Evolutionary conservation across 2,329 filamentous ascomycete genomes (phyloP), one percentile per base, ranked within the genome.

Genomic region (Colletotrichum tabaci): DNA sequence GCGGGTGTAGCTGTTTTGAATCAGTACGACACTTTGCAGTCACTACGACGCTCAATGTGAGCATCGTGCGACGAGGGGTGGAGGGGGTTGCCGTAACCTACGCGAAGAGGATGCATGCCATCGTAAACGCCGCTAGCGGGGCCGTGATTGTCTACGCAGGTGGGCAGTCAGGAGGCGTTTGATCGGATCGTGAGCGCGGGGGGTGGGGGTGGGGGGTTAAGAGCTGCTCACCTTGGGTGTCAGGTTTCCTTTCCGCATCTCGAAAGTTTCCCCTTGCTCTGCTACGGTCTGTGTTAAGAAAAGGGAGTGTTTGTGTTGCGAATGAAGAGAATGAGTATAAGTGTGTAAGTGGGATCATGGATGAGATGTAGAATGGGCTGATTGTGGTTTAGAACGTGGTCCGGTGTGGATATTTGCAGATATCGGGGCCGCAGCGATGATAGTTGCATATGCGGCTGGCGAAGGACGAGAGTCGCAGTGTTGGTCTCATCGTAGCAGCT

Each of bases 61-160:
- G 49, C 16, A 23, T 21, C 23, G 8, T 5, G 26, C 16, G 38
- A 18, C 4, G 3, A 16, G 15, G 2, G 13, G 26, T 35, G 38
- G 12, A 9, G 3, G 9, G 15, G 2, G 13, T 2, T 10, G 16
- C 26, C 13, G 7, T 10, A 21, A 61, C 82, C 76, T 78, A 86
- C 80, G 84, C 84, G 68, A 88, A 85, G 26, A 88, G 79, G 15
- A 88, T 77, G 57, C 82, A 80, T 4, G 87, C 87, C 87, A 89
- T 89, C 21, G 85, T 86, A 72, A 88, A 87, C 49, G 87, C 87
- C 21, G 87, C 87, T 26, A 85, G 77, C 10, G 87, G 87, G 64
- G 86, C 85, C 71, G 85, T 84, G 67, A 88, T 79, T 47, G 80
- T 84, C 84, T 86, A 56, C 23, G 50, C 47, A 42, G 9, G 10